Conservation (phyloP, 2,329 filamentous ascomycete species). For the Aureobasidium lini region DNA sequence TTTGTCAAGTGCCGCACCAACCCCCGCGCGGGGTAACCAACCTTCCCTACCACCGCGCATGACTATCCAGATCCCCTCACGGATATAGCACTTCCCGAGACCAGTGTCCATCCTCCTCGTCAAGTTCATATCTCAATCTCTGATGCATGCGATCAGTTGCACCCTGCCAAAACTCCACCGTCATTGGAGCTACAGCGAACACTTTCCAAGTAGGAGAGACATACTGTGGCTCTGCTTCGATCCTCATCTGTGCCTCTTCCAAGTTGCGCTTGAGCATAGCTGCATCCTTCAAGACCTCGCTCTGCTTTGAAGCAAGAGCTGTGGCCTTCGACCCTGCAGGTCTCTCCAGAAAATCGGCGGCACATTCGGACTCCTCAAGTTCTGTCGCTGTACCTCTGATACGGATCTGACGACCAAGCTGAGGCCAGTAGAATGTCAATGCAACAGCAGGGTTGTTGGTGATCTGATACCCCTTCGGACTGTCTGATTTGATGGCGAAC, state of each 20-base stretch:
- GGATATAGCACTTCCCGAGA: not conserved
- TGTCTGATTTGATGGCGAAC: not conserved
- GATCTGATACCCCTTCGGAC: not conserved
- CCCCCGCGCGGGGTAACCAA: no score
- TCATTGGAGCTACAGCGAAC: not conserved
- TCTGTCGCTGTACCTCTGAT: not conserved
- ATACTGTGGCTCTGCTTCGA: not conserved
- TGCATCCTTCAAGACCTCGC: not conserved
- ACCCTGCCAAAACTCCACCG: not conserved
- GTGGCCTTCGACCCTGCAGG: not conserved
- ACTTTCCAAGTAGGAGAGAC: not conserved
- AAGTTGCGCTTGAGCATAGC: not conserved
- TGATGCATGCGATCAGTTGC: not conserved
- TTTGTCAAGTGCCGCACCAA: no score
- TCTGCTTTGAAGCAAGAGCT: not conserved
- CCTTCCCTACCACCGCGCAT: no score
- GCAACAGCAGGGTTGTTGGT: not conserved
- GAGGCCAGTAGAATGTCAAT: constrained; percentile 1
- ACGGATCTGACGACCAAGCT: not conserved
- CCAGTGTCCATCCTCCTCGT: not conserved
- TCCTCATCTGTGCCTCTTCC: not conserved
- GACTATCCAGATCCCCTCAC: not conserved
- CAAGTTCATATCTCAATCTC: not conserved
- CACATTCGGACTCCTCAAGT: not conserved
- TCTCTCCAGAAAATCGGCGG: not conserved